These are phyloP conservation scores for Quaeritorhiza haematococci DNA, from an alignment of 371 early-diverging fungal genomes.

Conservation along the genomic window DNA sequence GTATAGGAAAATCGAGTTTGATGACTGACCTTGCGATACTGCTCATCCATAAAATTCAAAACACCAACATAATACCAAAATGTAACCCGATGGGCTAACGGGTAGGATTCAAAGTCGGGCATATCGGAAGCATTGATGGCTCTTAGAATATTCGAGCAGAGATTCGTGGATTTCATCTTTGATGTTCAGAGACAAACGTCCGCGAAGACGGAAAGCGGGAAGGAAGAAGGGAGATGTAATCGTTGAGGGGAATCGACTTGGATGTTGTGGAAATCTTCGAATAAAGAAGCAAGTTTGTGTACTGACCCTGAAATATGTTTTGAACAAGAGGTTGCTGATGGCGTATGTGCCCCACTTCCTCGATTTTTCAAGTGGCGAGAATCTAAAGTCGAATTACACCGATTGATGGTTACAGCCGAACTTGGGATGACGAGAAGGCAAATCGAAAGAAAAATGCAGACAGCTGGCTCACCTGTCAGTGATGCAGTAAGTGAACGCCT, in stretches of 20 bases:
- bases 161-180: constrained; percentile 69
- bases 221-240: no score
- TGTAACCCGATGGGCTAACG: constrained; percentile 78
- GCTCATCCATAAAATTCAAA: constrained; percentile 75
- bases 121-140: constrained; percentile 68
- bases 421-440: not conserved
- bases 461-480: constrained; percentile 65
- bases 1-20: constrained; percentile 1
- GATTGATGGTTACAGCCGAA: constrained; percentile 1
- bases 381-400: constrained; percentile 5
- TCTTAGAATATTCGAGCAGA: constrained; percentile 78
- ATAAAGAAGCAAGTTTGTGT: not conserved
- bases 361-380: constrained; percentile 47
- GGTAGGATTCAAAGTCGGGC: constrained; percentile 67
- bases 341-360: constrained; percentile 88
- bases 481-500: constrained; percentile 77
- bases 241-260: no score
- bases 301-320: constrained; percentile 76
- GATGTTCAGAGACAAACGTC: not conserved
- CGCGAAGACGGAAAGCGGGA: not conserved
- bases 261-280: not conserved
- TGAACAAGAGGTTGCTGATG: constrained; percentile 75
- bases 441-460: not conserved
- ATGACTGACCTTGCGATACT: constrained; percentile 54
- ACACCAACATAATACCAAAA: constrained; percentile 81